These are phyloP conservation scores for Babesia sp. DNA, from an alignment of 169 alveolate genomes.

Conservation along the genomic window DNA sequence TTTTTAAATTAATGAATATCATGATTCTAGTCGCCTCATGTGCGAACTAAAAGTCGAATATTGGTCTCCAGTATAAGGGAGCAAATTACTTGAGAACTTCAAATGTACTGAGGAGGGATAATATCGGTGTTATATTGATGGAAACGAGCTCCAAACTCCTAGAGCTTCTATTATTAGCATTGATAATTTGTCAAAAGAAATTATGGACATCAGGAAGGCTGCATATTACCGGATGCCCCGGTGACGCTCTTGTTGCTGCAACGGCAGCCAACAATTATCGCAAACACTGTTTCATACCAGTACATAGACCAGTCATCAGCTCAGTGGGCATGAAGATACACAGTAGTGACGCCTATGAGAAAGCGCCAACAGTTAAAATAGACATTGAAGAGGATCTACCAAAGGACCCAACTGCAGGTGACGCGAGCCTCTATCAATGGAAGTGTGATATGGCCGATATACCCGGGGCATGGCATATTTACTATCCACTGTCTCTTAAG, in stretches of 20 bases:
- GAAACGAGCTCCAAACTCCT: neutral
- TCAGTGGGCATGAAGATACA: neutral
- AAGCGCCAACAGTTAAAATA: neutral
- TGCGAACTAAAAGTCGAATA: no score
- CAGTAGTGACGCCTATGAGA: neutral
- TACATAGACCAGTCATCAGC: neutral
- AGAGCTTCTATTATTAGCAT: neutral
- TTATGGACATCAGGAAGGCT: neutral
- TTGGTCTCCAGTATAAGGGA: no score
- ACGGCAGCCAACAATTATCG: neutral
- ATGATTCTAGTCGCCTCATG: no score
- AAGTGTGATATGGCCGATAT: constrained; percentile 46
- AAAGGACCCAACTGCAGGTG: constrained; percentile 1
- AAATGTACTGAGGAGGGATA: no score
- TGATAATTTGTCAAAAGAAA: neutral
- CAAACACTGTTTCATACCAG: constrained; percentile 14
- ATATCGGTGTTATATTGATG: constrained; percentile 2
- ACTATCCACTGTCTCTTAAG: constrained; percentile 26
- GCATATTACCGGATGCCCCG: neutral
- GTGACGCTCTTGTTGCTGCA: constrained; percentile 2
- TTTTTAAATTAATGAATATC: no score
- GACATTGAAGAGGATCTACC: neutral
- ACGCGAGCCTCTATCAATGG: constrained; percentile 33
- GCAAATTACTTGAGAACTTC: no score
- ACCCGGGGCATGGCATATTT: constrained; percentile 56